Evolutionary conservation across 345 rosid genomes (phyloP).

Genomic region (Hibiscus trionum): DNA sequence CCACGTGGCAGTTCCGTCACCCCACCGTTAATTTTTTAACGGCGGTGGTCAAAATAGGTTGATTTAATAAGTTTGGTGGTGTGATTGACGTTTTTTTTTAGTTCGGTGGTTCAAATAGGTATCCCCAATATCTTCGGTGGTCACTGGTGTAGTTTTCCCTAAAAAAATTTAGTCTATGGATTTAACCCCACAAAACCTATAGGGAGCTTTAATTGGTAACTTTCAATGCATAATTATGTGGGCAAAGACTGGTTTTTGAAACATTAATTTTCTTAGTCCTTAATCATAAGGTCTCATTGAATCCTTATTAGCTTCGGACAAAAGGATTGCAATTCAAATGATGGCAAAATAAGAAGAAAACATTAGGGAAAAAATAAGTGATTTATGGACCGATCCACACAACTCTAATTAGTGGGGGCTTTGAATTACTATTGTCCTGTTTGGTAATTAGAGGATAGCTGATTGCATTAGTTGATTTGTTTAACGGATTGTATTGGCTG

Average conservation of each 20-base stretch:
- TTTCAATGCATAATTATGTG: slow-evolving; percentile 1
- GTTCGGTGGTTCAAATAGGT: too few relatives aligned
- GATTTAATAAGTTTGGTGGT: too few relatives aligned
- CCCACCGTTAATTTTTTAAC: too few relatives aligned
- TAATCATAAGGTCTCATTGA: slow-evolving; percentile 18
- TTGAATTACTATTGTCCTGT: too few relatives aligned
- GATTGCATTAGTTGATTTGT: too few relatives aligned
- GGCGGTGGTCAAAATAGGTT: too few relatives aligned
- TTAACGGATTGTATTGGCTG: too few relatives aligned
- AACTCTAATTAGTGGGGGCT: background rate
- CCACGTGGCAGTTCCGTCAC: too few relatives aligned
- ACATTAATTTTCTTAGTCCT: slow-evolving; percentile 13
- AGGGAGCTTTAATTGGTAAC: slow-evolving; percentile 9
- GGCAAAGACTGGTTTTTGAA: background rate
- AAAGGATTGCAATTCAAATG: slow-evolving; percentile 12
- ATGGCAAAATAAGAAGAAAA: slow-evolving; percentile 15
- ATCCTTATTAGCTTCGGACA: slow-evolving; percentile 19
- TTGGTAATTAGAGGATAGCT: too few relatives aligned
- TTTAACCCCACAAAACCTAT: background rate
- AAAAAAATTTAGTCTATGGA: background rate
- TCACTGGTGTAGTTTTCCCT: too few relatives aligned
- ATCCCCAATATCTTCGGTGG: too few relatives aligned
- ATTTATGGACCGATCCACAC: slow-evolving; percentile 14
- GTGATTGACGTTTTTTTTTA: too few relatives aligned
- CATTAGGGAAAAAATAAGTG: background rate